Percentiles rank a stretch among this genome's conserved stretches.
Evolutionary conservation across 495 filamentous ascomycete genomes (phyloP).

Genomic region (Xanthoparmelia taractica): DNA sequence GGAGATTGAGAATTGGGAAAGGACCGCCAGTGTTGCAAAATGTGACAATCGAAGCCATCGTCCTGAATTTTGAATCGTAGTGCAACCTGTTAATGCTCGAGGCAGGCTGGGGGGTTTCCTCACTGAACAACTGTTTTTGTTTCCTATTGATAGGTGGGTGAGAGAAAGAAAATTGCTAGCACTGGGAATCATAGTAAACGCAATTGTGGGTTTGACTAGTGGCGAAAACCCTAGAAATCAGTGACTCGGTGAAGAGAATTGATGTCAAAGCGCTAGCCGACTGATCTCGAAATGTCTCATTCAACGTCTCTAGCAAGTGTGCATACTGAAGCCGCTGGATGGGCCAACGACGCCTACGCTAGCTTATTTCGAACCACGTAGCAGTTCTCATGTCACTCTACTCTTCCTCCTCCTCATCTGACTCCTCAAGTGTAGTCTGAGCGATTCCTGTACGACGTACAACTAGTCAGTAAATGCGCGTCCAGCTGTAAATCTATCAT

Average conservation of each 20-base stretch:
- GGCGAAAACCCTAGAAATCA: neutral
- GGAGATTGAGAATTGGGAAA: neutral
- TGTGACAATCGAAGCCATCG: neutral
- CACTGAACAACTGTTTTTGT: too few species aligned
- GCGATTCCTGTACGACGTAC: conserved; percentile 47
- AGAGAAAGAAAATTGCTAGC: neutral
- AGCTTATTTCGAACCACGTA: neutral
- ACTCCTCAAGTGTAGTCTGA: conserved; percentile 63
- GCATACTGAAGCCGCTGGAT: conserved; percentile 1
- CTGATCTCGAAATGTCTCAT: neutral
- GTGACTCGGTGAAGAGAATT: neutral
- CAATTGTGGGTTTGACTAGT: neutral
- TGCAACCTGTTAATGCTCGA: neutral
- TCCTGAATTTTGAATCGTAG: neutral
- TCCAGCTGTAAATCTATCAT: neutral
- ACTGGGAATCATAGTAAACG: neutral
- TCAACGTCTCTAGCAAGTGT: neutral
- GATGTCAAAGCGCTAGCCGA: neutral
- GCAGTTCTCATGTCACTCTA: neutral
- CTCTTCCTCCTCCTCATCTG: conserved; percentile 58
- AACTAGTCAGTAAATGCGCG: neutral
- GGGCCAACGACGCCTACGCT: neutral
- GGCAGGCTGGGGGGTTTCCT: neutral
- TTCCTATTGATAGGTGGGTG: neutral
- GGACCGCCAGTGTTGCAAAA: neutral